phyloP scores from a whole-genome alignment of 2,329 filamentous ascomycete species.

The Monosporascus sp. region DNA sequence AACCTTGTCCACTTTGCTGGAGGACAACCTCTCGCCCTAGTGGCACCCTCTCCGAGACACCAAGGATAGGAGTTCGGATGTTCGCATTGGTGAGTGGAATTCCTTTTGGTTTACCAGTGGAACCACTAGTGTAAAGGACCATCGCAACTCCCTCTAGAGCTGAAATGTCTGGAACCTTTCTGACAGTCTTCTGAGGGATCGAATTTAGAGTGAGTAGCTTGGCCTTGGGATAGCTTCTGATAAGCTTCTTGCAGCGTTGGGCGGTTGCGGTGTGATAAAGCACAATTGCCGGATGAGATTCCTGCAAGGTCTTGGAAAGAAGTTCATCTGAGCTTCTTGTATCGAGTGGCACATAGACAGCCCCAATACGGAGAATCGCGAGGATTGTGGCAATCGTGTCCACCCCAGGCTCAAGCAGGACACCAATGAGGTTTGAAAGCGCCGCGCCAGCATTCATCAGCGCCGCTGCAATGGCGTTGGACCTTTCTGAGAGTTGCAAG shows the following conservation, averaged over 20 bases:
- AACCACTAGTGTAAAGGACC: constrained; percentile 16
- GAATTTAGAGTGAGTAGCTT: no score
- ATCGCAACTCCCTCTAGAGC: constrained; percentile 5
- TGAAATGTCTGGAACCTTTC: constrained; percentile 1
- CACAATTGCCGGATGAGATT: no score
- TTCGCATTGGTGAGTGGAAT: constrained; percentile 14
- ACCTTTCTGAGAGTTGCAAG: constrained; percentile 20
- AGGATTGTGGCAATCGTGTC: no score
- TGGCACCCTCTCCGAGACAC: not conserved
- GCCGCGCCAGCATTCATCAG: constrained; percentile 12
- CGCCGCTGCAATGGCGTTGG: constrained; percentile 25
- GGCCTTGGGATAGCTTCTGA: no score
- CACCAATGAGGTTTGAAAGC: not conserved
- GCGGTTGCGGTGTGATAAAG: no score
- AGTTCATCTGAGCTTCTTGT: no score
- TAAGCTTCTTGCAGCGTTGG: no score
- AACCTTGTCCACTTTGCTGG: constrained; percentile 5
- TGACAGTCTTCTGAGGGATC: no score
- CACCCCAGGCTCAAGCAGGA: not conserved
- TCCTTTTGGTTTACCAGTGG: constrained; percentile 26
- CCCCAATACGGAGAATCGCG: no score
- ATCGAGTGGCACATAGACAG: no score
- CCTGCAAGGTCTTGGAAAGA: no score
- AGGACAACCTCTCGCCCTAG: constrained; percentile 17
- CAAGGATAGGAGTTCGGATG: not conserved